These are phyloP conservation scores for Plasmopara muralis DNA, from an alignment of 352 stramenopile genomes.

Conservation along the genomic window DNA sequence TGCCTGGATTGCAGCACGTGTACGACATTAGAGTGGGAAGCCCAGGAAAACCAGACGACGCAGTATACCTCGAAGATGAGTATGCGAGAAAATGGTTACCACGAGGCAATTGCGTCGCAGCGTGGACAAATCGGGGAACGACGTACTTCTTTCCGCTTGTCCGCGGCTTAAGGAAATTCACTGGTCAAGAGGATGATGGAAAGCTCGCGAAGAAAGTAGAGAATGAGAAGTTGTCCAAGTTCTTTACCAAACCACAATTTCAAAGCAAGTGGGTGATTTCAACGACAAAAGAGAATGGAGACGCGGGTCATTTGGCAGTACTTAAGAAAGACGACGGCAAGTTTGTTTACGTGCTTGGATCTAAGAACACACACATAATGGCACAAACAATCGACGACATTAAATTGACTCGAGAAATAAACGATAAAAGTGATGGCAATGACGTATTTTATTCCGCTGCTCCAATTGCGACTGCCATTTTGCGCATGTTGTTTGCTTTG, in stretches of 20 bases:
- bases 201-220: slow-evolving; percentile 31
- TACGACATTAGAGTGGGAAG: slow-evolving; percentile 64
- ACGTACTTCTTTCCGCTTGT: slow-evolving; percentile 47
- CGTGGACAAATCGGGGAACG: slow-evolving; percentile 21
- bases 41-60: slow-evolving; percentile 58
- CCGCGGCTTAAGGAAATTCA: slow-evolving; percentile 76
- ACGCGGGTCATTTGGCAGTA: slow-evolving; percentile 64
- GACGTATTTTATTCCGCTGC: slow-evolving; percentile 44
- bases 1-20: slow-evolving; percentile 22
- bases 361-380: slow-evolving; percentile 78
- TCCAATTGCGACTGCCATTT: slow-evolving; percentile 44
- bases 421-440: no score
- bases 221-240: slow-evolving; percentile 50
- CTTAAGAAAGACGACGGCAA: slow-evolving; percentile 56
- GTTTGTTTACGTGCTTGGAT: slow-evolving; percentile 68
- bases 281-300: slow-evolving; percentile 76
- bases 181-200: slow-evolving; percentile 70
- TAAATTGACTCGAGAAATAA: slow-evolving; percentile 20
- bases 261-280: slow-evolving; percentile 50
- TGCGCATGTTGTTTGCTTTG: slow-evolving; percentile 31
- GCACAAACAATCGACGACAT: slow-evolving; percentile 46
- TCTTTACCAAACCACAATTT: slow-evolving; percentile 58
- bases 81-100: slow-evolving; percentile 67
- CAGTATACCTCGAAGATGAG: slow-evolving; percentile 54
- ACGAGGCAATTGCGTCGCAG: slow-evolving; percentile 65